Conservation (phyloP, 2,329 filamentous ascomycete genomes). For the Colletotrichum sp. region DNA sequence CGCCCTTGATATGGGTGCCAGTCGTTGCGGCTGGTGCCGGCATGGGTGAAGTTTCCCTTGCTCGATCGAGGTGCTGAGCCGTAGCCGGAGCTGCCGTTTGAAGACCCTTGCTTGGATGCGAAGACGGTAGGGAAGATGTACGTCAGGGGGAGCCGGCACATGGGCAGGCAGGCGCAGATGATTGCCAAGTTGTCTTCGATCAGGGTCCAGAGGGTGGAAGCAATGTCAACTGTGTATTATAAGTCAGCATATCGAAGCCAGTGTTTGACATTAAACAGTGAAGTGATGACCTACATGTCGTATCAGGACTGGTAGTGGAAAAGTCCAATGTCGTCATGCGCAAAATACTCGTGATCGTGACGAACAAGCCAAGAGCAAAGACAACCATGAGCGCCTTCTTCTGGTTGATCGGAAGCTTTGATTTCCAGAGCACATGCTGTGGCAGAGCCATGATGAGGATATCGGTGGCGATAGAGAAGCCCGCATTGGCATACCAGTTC, state of each 20-base stretch:
- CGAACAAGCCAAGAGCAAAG: slow-evolving; percentile 46
- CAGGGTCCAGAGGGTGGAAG: slow-evolving; percentile 28
- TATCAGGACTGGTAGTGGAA: slow-evolving; percentile 41
- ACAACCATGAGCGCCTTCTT: slow-evolving; percentile 46
- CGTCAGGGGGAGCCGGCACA: slow-evolving; percentile 41
- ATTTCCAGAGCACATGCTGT: slow-evolving; percentile 47
- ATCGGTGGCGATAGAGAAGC: slow-evolving; percentile 23
- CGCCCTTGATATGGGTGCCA: slow-evolving; percentile 39
- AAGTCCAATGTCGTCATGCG: slow-evolving; percentile 43
- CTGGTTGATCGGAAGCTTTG: slow-evolving; percentile 44
- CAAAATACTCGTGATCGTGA: slow-evolving; percentile 46
- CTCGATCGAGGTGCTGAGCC: not conserved
- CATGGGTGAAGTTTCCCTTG: slow-evolving; percentile 12
- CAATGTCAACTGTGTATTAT: slow-evolving; percentile 21
- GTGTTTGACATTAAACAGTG: not conserved
- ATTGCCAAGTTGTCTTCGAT: slow-evolving; percentile 27
- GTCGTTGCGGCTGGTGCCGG: slow-evolving; percentile 26
- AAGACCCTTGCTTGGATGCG: slow-evolving; percentile 14
- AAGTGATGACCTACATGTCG: slow-evolving; percentile 32
- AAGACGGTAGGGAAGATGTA: slow-evolving; percentile 40
- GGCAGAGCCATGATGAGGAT: slow-evolving; percentile 23
- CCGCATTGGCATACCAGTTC: slow-evolving; percentile 21
- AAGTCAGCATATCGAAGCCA: slow-evolving; percentile 23
- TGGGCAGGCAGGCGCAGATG: slow-evolving; percentile 28
- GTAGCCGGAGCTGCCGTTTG: slow-evolving; percentile 9